Base-by-base conservation (phyloP, 2,329 filamentous ascomycete species). In the Pyrenophora tritici-repentis region DNA sequence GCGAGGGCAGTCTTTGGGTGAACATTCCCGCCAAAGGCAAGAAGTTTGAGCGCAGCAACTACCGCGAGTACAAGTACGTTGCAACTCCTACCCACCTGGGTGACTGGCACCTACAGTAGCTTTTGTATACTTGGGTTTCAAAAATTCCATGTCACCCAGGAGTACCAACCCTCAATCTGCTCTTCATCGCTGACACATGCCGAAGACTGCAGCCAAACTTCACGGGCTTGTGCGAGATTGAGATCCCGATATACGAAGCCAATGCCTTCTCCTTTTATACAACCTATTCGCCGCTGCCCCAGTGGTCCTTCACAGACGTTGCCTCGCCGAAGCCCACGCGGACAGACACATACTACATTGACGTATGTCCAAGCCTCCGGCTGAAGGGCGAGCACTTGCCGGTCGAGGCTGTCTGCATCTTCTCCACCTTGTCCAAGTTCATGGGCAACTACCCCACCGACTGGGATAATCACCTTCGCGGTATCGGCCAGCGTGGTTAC, bases 351-450 rank as follows among this genome's bases (percentile, higher is more conserved):
- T 93, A 93, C 79, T 97, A 97, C 78, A 90, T 99, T 70, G 92
- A 97, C 82, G 90, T 99, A 33, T 89, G 89, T 14, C 94, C 95
- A 0, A 83, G 83, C 24, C 80, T 99, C 61, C 84, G 81, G 9
- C 82, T 97, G 50, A 87, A 90, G 47, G 86, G 87, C 47, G 79
- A 85, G 39, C 83, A 85, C 8, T 76, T 99, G 63, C 92, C 94
- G 1, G 80, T 97, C 63, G 86, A 94, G 61, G 90, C 93, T 1
- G 80, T 99, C 42, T 95, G 91, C 12, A 83, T 97, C 60, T 96
- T 97, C 76, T 97, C 94, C 9, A 83, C 93, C 48, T 90, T 99
- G 57, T 97, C 93, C 70, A 99, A 99, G 76, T 97, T 97, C 77
- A 95, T 99, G 90, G 94, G 94, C 56, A 86, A 87, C 68, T 96